Evolutionary conservation across 2,329 filamentous ascomycete genomes (phyloP), one percentile per base, ranked within the genome.

Genomic region (Truncatella angustata): DNA sequence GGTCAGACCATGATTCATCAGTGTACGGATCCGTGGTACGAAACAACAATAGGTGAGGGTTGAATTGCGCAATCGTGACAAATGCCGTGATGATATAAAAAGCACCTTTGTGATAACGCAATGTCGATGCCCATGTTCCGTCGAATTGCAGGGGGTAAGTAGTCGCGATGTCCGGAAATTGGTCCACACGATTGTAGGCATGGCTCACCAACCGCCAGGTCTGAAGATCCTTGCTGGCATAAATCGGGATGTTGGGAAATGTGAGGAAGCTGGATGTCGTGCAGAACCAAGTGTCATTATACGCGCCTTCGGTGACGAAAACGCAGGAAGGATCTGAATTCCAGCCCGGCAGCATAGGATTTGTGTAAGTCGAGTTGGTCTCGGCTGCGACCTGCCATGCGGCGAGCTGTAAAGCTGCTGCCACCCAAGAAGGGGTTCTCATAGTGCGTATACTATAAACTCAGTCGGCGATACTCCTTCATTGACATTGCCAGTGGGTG

Each of bases 161-260:
- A 3, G 68, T 62, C 56, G 58, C 64, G 42, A 68, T 52, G 3
- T 67, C 68, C 0, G 73, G 73, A 3, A 79, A 66, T 55, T 77
- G 75, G 0, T 65, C 59, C 26, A 72, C 63, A 1, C 70, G 65
- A 40, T 61, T 69, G 52, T 69, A 66, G 9, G 64, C 70, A 37
- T 75, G 70, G 51, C 66, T 66, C 35, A 66, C 60, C 5, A 69
- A 68, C 51, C 72, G 76, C 77, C 77, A 82, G 46, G 74, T 73
- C n/a, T 70, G 57, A n/a, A 82, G 60, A 58, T 81, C 77, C 50
- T 70, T 72, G 14, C 73, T 79, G 3, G 76, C 76, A 58, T 81
- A 74, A 18, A 82, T 72, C 0, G 78, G 78, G 4, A 81, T 64
- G 0, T 77, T 78, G 0, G 79, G 78, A 56, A 80, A 81, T 0